phyloP scores from a whole-genome alignment of 331 rosid species.

The Acacia concinna region DNA sequence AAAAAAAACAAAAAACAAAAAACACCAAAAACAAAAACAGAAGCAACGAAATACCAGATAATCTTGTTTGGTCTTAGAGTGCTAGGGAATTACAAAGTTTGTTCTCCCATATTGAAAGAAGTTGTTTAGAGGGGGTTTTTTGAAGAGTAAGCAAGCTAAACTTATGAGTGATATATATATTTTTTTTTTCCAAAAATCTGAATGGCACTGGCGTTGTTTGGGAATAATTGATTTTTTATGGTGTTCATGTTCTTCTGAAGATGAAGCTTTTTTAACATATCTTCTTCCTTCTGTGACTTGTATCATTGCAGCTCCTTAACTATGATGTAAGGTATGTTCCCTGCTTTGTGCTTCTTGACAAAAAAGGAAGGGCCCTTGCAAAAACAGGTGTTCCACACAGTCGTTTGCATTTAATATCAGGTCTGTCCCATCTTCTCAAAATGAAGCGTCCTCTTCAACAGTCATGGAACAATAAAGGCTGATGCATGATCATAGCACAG shows the following conservation, averaged over 20 bases:
- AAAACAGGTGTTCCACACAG: slow-evolving; percentile 83
- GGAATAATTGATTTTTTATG: neutral
- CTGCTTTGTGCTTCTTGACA: slow-evolving; percentile 86
- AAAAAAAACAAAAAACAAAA: too few species aligned
- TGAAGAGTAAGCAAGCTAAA: neutral
- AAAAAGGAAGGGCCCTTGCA: slow-evolving; percentile 81
- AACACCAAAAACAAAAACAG: too few species aligned
- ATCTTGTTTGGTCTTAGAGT: neutral
- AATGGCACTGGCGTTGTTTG: neutral
- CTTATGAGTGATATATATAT: neutral
- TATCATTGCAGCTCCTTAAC: slow-evolving; percentile 69
- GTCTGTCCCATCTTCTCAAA: slow-evolving; percentile 71
- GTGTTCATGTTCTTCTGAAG: neutral
- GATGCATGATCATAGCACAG: neutral
- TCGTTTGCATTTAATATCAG: slow-evolving; percentile 84
- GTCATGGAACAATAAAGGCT: neutral
- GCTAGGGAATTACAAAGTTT: neutral
- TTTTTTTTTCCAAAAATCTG: neutral
- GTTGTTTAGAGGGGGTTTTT: neutral
- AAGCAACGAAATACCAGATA: too few species aligned
- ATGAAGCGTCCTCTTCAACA: slow-evolving; percentile 3
- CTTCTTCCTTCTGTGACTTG: slow-evolving; percentile 18
- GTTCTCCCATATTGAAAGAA: neutral
- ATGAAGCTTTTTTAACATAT: slow-evolving; percentile 1
- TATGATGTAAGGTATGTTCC: slow-evolving; percentile 89